Base-by-base conservation (phyloP, 2,329 filamentous ascomycete species). In the Truncatella angustata region DNA sequence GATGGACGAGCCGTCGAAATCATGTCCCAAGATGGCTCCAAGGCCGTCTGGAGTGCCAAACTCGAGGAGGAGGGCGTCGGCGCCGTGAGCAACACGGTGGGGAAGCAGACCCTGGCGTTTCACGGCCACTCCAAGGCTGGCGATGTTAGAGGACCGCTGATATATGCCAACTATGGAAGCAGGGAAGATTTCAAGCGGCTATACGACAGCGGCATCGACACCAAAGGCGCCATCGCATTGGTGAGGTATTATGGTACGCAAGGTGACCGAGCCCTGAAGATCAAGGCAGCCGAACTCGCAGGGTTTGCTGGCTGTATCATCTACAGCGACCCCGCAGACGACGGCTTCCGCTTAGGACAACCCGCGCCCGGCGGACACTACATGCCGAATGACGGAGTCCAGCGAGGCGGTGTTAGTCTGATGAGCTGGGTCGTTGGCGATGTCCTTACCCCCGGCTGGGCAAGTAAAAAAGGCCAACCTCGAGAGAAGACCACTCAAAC, bases 91-190 rank as follows among this genome's bases (percentile, higher is more conserved):
- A 78, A 85, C 55, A 77, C 79, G 3, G 74, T 78, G 1, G 80
- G 83, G 24, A 80, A 84, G 59, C 86, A 93, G 70, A 92, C 90
- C 0, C 79, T 81, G 44, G 85, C 84, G 6, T 99, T 96, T 65
- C 93, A 97, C 67, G 94, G 90, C 1, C 85, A 94, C 66, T 96
- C 92, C 16, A 91, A 89, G 65, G 81, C 87, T 1, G 94, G 92
- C 39, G 88, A 94, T 62, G 91, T 93, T 34, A 88, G 82, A 23
- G 94, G 94, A 0, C 92, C 88, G 18, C 70, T 97, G 40, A 82
- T 99, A 1, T 99, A 96, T 67, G 93, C 88, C 49, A 97, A 97
- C 70, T 96, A 92, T 63, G 95, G 94, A 11, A 88, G 90, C 39
- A 81, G 85, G 47, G 85, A 90, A 39, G 94, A 99, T 66, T 97